Conservation (phyloP, 352 stramenopile species). For the Pythium pyrilobum region DNA sequence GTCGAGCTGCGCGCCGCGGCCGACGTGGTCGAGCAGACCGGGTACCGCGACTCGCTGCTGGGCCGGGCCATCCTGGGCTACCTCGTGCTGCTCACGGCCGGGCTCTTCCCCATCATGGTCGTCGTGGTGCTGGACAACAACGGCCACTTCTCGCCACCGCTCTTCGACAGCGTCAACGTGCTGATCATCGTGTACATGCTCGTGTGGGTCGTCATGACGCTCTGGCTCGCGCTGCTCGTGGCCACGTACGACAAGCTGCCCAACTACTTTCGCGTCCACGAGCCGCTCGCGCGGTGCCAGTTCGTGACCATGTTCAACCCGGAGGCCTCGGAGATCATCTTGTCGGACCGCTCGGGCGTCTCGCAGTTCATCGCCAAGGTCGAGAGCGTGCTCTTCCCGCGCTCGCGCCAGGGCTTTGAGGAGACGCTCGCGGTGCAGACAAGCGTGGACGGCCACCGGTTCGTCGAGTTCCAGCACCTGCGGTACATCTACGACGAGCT, state of each 20-base stretch:
- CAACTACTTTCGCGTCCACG: slow-evolving; percentile 62
- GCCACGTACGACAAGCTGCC: slow-evolving; percentile 37
- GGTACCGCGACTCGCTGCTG: slow-evolving; percentile 34
- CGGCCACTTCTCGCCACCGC: slow-evolving; percentile 36
- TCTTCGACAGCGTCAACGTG: slow-evolving; percentile 49
- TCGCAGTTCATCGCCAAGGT: slow-evolving; percentile 45
- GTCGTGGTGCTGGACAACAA: slow-evolving; percentile 53
- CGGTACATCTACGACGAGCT: slow-evolving; percentile 24
- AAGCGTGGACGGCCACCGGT: slow-evolving; percentile 14
- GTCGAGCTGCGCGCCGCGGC: slow-evolving; percentile 1
- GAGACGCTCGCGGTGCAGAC: slow-evolving; percentile 43
- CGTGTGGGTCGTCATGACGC: slow-evolving; percentile 43
- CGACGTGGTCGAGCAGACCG: slow-evolving; percentile 47
- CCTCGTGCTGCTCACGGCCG: slow-evolving; percentile 48
- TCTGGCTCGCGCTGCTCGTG: slow-evolving; percentile 49
- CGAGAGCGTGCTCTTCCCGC: slow-evolving; percentile 38
- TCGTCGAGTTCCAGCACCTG: slow-evolving; percentile 27
- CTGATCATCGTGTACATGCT: slow-evolving; percentile 65
- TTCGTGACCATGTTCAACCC: slow-evolving; percentile 61
- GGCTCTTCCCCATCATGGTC: slow-evolving; percentile 38
- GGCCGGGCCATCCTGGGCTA: slow-evolving; percentile 44
- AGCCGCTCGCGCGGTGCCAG: slow-evolving; percentile 35
- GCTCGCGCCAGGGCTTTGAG: slow-evolving; percentile 34
- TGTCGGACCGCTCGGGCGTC: slow-evolving; percentile 48
- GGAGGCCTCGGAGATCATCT: slow-evolving; percentile 47